Conservation (phyloP, 208 protist genomes). For the Trypanosoma rangeli region DNA sequence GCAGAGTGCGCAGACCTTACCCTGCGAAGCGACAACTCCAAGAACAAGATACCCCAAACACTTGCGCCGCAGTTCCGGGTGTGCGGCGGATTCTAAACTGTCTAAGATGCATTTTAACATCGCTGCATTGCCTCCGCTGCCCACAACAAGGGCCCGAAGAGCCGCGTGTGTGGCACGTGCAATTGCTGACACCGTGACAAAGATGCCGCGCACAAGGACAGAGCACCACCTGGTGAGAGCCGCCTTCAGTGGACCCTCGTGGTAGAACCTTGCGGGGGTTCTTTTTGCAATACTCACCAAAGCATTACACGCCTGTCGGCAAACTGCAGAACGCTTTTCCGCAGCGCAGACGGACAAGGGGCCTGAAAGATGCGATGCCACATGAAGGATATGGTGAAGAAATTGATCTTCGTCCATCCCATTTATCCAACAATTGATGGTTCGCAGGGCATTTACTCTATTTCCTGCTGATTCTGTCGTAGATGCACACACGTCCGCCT, state of each 20-base stretch:
- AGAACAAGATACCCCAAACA: constrained; percentile 82
- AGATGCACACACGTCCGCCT: constrained; percentile 15
- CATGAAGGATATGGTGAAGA: constrained; percentile 15
- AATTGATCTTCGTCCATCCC: constrained; percentile 36
- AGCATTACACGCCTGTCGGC: constrained; percentile 63
- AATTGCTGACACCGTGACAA: constrained; percentile 85
- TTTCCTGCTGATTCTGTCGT: constrained; percentile 14
- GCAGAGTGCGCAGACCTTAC: constrained; percentile 4
- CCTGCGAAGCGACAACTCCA: constrained; percentile 37
- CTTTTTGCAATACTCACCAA: constrained; percentile 45
- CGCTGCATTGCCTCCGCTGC: constrained; percentile 48
- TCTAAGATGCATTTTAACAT: constrained; percentile 44
- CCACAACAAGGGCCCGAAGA: constrained; percentile 54
- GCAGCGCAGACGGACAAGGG: constrained; percentile 42
- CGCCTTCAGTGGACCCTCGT: constrained; percentile 6
- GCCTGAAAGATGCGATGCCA: constrained; percentile 29
- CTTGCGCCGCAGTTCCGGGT: constrained; percentile 81
- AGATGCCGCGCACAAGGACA: constrained; percentile 58
- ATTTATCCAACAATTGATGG: constrained; percentile 59
- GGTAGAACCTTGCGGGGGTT: constrained; percentile 29
- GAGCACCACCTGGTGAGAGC: constrained; percentile 48
- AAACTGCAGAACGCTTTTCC: constrained; percentile 83
- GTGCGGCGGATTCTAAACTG: constrained; percentile 51
- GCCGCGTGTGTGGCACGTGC: constrained; percentile 62
- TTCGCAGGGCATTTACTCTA: constrained; percentile 52